Evolutionary conservation across 2,329 filamentous ascomycete species (phyloP).

Genomic region (Pseudogymnoascus sp.): DNA sequence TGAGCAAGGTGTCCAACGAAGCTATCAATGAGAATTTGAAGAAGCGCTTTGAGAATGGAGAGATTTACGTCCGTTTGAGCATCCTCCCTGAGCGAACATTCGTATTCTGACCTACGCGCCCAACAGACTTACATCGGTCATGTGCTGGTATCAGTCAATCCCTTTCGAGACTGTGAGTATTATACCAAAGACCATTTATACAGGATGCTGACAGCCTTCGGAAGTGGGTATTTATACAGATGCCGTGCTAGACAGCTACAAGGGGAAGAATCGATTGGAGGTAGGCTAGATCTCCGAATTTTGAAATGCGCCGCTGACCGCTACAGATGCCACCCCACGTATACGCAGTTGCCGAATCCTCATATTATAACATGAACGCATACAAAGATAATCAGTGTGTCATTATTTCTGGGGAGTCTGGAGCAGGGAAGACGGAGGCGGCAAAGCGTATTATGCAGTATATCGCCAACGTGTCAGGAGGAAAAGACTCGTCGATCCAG

Average conservation of each 20-base stretch:
- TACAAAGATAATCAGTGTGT: constrained; percentile 99
- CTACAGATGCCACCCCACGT: constrained; percentile 75
- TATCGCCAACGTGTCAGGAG: constrained; percentile 92
- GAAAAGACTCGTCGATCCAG: constrained; percentile 66
- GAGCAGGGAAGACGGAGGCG: constrained; percentile 96
- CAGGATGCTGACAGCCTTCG: constrained; percentile 30
- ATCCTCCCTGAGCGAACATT: background rate
- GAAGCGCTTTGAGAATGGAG: constrained; percentile 92
- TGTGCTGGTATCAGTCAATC: constrained; percentile 98
- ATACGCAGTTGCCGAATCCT: constrained; percentile 90
- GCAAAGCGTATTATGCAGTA: constrained; percentile 99
- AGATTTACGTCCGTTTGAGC: constrained; percentile 71
- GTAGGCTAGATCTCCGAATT: constrained; percentile 30
- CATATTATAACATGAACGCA: constrained; percentile 99
- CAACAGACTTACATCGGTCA: constrained; percentile 90
- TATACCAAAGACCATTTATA: background rate
- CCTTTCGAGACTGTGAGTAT: constrained; percentile 73
- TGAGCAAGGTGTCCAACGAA: constrained; percentile 98
- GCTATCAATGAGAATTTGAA: constrained; percentile 99
- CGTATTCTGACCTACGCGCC: constrained; percentile 6
- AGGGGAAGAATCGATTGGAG: constrained; percentile 93
- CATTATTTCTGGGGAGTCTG: constrained; percentile 97
- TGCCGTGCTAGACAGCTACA: constrained; percentile 84
- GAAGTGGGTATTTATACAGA: constrained; percentile 94
- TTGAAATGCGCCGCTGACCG: constrained; percentile 14